Evolutionary conservation across 2,329 filamentous ascomycete species (phyloP).

Genomic region (Aspergillus tanneri): DNA sequence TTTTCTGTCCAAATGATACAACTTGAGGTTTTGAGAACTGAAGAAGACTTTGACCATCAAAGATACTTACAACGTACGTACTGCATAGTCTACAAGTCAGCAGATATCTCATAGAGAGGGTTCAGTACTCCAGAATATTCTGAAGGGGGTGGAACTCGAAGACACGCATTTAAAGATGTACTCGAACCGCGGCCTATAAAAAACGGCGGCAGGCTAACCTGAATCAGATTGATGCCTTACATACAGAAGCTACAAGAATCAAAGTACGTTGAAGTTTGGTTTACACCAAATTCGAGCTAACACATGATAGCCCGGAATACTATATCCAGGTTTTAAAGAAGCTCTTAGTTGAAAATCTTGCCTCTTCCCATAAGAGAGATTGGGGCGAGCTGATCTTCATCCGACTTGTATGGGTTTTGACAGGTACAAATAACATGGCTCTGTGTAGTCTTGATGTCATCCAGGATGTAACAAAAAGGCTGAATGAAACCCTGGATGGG

Average conservation of each 20-base stretch:
- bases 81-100: neutral
- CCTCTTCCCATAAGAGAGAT: conserved; percentile 49
- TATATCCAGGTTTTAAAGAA: conserved; percentile 58
- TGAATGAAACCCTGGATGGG: conserved; percentile 48
- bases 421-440: conserved; percentile 42
- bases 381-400: conserved; percentile 72
- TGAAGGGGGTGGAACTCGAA: conserved; percentile 59
- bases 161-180: conserved; percentile 63
- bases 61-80: conserved; percentile 44
- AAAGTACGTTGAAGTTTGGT: conserved; percentile 36
- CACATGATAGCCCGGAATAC: conserved; percentile 31
- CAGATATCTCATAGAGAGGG: conserved; percentile 14
- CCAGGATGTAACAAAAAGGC: conserved; percentile 13
- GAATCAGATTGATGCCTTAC: conserved; percentile 59
- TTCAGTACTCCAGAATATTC: conserved; percentile 60
- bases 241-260: conserved; percentile 63
- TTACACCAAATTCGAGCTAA: conserved; percentile 4
- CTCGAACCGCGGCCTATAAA: neutral
- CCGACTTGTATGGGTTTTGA: conserved; percentile 65
- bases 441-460: conserved; percentile 36
- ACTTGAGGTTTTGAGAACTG: conserved; percentile 61
- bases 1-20: conserved; percentile 66
- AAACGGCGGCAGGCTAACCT: neutral
- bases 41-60: conserved; percentile 35
- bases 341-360: conserved; percentile 60